These are phyloP conservation scores for Solidago caesia DNA, from an alignment of 129 eudicot species.

Conservation along the genomic window DNA sequence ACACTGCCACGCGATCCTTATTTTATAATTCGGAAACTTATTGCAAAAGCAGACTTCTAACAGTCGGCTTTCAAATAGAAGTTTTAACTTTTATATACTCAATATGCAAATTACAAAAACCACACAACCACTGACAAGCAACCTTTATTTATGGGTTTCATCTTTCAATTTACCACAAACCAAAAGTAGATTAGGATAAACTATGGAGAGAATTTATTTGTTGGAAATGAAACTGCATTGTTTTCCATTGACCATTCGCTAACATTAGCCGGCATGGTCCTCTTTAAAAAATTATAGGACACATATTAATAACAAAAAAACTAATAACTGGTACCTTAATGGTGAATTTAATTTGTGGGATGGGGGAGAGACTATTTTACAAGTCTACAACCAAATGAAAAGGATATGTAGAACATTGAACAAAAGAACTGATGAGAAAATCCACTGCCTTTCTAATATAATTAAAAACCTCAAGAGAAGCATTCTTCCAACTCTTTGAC, in stretches of 20 bases:
- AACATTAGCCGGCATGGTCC: no score
- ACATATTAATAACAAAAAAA: no score
- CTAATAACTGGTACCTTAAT: no score
- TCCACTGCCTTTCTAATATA: no score
- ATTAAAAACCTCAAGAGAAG: no score
- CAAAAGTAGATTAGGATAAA: background rate
- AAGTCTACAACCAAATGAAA: no score
- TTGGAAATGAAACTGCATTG: background rate
- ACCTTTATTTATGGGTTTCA: background rate
- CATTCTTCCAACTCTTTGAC: no score
- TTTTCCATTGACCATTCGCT: background rate
- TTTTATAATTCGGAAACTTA: background rate
- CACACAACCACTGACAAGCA: background rate
- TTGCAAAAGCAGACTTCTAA: background rate
- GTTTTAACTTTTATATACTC: slow-evolving; percentile 3
- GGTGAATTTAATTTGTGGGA: no score
- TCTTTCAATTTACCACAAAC: background rate
- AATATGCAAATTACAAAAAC: background rate
- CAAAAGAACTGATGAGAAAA: no score
- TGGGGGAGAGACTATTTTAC: no score
- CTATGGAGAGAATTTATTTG: background rate
- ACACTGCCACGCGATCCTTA: background rate
- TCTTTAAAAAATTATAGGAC: no score
- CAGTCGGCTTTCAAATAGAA: slow-evolving; percentile 8
- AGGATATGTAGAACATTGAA: no score